Percentiles rank a stretch among this genome's conserved stretches.
These are phyloP conservation scores for Tuber magnatum DNA, from an alignment of 495 filamentous ascomycete species.

Conservation along the genomic window DNA sequence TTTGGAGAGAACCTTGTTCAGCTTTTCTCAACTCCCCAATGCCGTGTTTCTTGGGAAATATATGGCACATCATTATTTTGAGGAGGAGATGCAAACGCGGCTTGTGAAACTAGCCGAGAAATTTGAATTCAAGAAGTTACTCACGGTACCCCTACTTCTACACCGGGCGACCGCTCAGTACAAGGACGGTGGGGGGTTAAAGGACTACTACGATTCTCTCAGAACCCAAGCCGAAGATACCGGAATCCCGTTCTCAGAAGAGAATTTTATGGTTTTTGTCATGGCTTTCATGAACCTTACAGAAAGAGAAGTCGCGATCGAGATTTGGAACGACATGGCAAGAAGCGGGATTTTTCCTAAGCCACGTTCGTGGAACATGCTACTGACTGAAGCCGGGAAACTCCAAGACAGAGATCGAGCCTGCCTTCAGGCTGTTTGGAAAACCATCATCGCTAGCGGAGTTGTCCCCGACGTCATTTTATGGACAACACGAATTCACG, in stretches of 20 bases:
- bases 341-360: slow-evolving; percentile 21
- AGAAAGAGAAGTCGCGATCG: slow-evolving; percentile 10
- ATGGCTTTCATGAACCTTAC: slow-evolving; percentile 21
- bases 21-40: background rate
- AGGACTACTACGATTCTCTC: slow-evolving; percentile 15
- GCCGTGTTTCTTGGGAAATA: background rate
- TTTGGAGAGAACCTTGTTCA: background rate
- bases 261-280: slow-evolving; percentile 29
- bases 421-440: slow-evolving; percentile 26
- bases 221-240: background rate
- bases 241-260: slow-evolving; percentile 2
- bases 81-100: background rate
- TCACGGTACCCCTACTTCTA: slow-evolving; percentile 10
- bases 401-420: slow-evolving; percentile 17
- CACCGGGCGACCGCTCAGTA: slow-evolving; percentile 12
- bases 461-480: slow-evolving; percentile 30
- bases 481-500: slow-evolving; percentile 38
- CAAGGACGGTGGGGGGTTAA: slow-evolving; percentile 9
- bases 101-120: background rate
- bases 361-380: slow-evolving; percentile 32
- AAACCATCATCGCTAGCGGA: slow-evolving; percentile 26
- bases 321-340: slow-evolving; percentile 36
- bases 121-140: slow-evolving; percentile 6
- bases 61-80: slow-evolving; percentile 4
- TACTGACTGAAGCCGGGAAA: slow-evolving; percentile 21